Base-by-base conservation (phyloP, 2,329 filamentous ascomycete genomes). In the Nemania sp. region DNA sequence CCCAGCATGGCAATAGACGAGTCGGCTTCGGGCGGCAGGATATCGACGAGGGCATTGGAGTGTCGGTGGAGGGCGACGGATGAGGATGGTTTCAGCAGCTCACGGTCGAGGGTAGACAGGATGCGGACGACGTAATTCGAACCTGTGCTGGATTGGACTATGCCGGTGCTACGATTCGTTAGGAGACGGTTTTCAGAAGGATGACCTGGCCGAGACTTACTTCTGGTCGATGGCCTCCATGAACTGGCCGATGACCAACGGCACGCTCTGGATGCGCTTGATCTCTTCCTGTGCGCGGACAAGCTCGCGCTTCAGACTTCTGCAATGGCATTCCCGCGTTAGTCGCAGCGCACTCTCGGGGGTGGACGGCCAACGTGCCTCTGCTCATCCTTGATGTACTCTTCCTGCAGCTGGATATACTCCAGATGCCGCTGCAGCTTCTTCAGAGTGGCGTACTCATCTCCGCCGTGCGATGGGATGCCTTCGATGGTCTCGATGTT, bases 161-260 rank as follows among this genome's bases (percentile, higher is more conserved):
- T 99, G 59, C 95, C 95, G 67, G 95, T 99, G 78, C 92, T 97
- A 72, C 51, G 49, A 45, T 18, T 7, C 13, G 49, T 54, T 35
- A 65, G 64, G 10, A 15, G 46, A 12, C 6, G 29, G 25, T 32
- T 20, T 35, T 35, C 29, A 40, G 15, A 6, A 53, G 7, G 43
- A 29, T 34, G n/a, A 25, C 13, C 20, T 39, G 39, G 7, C 11
- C 25, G 20, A 17, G 37, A 46, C 85, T 76, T 84, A 96, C 92
- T 97, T 99, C 80, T 99, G 95, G 77, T 99, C 95, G 74, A 99
- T 99, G 57, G 95, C 95, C 80, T 99, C 95, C 95, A 99, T 99
- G 75, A 99, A 99, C 79, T 99, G 95, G 63, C 95, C 95, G 75
- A 99, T 99, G 65, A 99, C 95, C 64, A 99, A 81, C 29, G 95